Percentiles rank a stretch among this genome's conserved stretches.
Evolutionary conservation across 129 eudicot genomes (phyloP).

Genomic region (Oenanthe sinensis): DNA sequence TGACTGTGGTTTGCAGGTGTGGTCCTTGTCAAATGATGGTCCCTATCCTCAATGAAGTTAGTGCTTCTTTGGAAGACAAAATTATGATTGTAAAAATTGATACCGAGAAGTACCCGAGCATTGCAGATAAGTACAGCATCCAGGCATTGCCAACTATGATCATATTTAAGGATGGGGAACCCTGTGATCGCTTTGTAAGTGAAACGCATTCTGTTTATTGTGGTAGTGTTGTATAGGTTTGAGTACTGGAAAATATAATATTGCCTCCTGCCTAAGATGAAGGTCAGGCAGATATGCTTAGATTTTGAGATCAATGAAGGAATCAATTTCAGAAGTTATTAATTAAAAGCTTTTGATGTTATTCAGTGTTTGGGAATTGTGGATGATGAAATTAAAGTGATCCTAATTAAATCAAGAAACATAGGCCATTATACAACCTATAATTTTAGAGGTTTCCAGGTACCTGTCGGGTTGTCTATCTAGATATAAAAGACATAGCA

Average conservation of each 20-base stretch:
- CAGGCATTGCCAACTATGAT: constrained; percentile 96
- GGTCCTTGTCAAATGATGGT: constrained; percentile 98
- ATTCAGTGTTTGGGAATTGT: not conserved
- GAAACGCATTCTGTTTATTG: not conserved
- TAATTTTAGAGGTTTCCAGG: not conserved
- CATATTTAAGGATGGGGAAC: constrained; percentile 79
- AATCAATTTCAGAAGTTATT: not conserved
- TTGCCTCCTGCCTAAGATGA: not conserved
- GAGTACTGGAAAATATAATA: not conserved
- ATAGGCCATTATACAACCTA: not conserved
- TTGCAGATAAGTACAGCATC: constrained; percentile 71
- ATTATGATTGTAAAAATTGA: constrained; percentile 86
- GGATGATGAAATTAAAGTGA: not conserved
- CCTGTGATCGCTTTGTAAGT: constrained; percentile 91
- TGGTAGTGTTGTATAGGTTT: constrained; percentile 2
- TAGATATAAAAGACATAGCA: not conserved
- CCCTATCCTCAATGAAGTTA: constrained; percentile 77
- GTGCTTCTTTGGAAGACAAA: constrained; percentile 50
- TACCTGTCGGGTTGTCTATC: not conserved
- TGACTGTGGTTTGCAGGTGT: constrained; percentile 49
- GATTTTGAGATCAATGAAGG: not conserved
- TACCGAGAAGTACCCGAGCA: constrained; percentile 79
- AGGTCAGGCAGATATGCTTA: not conserved
- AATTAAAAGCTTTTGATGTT: not conserved
- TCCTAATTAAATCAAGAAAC: not conserved